phyloP scores from a whole-genome alignment of 202 grass and related monocot species.

The Brachypodium distachyon region DNA sequence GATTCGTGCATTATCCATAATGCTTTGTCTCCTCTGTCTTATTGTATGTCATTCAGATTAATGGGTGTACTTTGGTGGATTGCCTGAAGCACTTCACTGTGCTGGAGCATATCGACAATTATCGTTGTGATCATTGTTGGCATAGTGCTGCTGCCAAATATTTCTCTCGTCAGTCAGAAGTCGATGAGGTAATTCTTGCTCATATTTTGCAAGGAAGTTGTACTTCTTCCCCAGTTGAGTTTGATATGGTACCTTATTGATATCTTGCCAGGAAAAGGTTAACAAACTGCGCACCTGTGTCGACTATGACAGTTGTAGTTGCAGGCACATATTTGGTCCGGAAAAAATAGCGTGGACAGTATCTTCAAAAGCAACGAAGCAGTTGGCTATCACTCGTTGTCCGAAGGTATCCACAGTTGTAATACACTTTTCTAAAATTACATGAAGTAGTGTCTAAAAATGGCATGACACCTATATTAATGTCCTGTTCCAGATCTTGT shows the following conservation, averaged over 20 bases:
- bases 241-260: conserved; percentile 1
- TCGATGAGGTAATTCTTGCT: conserved; percentile 43
- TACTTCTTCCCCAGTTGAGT: conserved; percentile 6
- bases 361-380: conserved; percentile 73
- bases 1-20: conserved; percentile 12
- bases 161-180: conserved; percentile 46
- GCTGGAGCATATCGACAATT: conserved; percentile 80
- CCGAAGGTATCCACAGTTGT: conserved; percentile 55
- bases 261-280: conserved; percentile 56
- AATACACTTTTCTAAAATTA: neutral
- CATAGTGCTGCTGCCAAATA: conserved; percentile 70
- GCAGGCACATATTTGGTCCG: conserved; percentile 41
- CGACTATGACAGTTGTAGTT: conserved; percentile 58
- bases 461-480: conserved; percentile 3
- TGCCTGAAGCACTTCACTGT: conserved; percentile 71
- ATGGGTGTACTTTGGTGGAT: conserved; percentile 63
- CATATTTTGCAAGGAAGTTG: conserved; percentile 18
- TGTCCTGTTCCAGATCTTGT: conserved; percentile 55
- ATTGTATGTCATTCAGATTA: conserved; percentile 39
- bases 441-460: neutral
- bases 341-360: conserved; percentile 51
- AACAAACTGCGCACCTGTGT: conserved; percentile 55
- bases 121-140: conserved; percentile 72
- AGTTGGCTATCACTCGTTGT: conserved; percentile 64
- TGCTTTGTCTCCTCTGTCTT: conserved; percentile 8